These are phyloP conservation scores for Coemansia sp. DNA, from an alignment of 192 early-diverging fungal genomes.

Conservation along the genomic window DNA sequence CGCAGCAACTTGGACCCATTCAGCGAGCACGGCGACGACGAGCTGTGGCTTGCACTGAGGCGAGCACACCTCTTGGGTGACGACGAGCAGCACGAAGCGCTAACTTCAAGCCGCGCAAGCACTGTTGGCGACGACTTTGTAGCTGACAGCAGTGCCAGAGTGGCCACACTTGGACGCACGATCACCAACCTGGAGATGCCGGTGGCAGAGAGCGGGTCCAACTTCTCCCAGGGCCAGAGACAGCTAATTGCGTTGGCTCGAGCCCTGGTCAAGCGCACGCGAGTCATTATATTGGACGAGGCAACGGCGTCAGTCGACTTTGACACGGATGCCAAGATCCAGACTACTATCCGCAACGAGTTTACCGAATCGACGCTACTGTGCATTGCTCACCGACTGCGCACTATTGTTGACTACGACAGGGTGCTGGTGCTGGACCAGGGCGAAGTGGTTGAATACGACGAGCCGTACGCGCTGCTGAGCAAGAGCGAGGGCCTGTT, in stretches of 20 bases:
- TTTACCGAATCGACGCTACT: constrained; percentile 74
- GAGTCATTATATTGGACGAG: constrained; percentile 77
- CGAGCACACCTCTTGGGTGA: constrained; percentile 65
- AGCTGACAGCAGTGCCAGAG: neutral
- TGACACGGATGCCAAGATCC: constrained; percentile 65
- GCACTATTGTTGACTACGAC: constrained; percentile 74
- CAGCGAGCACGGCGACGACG: constrained; percentile 38
- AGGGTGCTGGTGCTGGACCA: constrained; percentile 74
- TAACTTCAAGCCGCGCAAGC: constrained; percentile 18
- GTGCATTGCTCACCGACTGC: constrained; percentile 80
- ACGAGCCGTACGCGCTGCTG: constrained; percentile 61
- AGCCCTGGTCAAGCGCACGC: constrained; percentile 72
- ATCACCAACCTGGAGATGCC: constrained; percentile 57
- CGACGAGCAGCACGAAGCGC: constrained; percentile 39
- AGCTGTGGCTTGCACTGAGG: constrained; percentile 70
- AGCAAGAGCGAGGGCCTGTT: constrained; percentile 22
- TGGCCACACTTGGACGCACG: constrained; percentile 26
- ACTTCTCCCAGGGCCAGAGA: constrained; percentile 78
- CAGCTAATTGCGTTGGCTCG: constrained; percentile 70
- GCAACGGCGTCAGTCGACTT: constrained; percentile 72
- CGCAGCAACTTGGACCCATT: constrained; percentile 60
- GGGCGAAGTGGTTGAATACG: constrained; percentile 69
- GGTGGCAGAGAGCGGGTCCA: constrained; percentile 60
- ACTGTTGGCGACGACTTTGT: constrained; percentile 8
- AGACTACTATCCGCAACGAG: constrained; percentile 68